Percentiles rank a stretch among this genome's conserved stretches.
Evolutionary conservation across 176 grass and related monocot genomes (phyloP).

Genomic region (Rhynchospora tenuis): DNA sequence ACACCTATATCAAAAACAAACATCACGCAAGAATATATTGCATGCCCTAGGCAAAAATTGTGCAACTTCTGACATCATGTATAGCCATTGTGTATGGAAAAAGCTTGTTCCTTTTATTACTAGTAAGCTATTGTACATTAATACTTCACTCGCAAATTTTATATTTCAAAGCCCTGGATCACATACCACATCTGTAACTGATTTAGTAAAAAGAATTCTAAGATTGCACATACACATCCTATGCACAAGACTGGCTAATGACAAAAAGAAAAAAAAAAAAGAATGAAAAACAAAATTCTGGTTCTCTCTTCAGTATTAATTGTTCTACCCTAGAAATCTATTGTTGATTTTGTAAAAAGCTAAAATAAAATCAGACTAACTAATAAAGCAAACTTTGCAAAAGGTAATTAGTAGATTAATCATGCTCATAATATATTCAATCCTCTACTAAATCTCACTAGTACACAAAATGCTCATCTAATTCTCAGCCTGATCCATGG

Average conservation of each 20-base stretch:
- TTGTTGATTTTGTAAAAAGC: neutral
- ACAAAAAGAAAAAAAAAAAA: neutral
- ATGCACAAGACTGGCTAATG: neutral
- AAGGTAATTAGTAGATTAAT: neutral
- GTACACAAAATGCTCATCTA: neutral
- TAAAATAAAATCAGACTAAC: neutral
- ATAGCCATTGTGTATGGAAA: neutral
- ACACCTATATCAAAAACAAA: neutral
- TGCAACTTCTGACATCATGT: conserved; percentile 10
- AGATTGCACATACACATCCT: neutral
- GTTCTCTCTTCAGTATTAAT: neutral
- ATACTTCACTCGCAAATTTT: no score
- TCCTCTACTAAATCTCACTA: neutral
- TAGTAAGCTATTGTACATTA: no score
- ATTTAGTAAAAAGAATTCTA: neutral
- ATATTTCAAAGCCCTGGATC: no score
- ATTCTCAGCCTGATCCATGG: neutral
- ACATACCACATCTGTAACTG: no score
- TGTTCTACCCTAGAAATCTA: neutral
- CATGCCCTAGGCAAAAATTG: no score
- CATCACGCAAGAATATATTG: neutral
- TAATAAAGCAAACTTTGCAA: neutral
- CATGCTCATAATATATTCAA: neutral
- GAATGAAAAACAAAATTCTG: neutral
- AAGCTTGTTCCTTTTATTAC: no score